phyloP scores from a whole-genome alignment of 1,139 yeast genomes.

The Taiozyma sp. region DNA sequence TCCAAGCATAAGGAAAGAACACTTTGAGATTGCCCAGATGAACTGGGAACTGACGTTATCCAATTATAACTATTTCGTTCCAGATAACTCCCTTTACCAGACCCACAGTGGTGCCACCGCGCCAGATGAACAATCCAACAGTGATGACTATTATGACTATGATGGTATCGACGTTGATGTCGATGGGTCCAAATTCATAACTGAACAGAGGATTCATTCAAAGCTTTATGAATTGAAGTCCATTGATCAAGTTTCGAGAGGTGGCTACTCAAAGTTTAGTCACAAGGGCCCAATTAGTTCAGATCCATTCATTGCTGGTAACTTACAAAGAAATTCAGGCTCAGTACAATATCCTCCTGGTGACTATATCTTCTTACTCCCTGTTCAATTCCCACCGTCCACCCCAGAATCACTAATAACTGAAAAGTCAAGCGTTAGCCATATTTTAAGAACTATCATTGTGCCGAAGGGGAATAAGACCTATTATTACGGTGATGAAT shows the following conservation, averaged over 20 bases:
- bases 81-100: constrained; percentile 6
- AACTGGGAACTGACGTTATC: constrained; percentile 41
- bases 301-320: constrained; percentile 15
- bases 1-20: constrained; percentile 38
- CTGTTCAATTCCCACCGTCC: constrained; percentile 62
- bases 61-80: constrained; percentile 46
- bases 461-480: constrained; percentile 19
- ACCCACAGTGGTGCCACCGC: neutral
- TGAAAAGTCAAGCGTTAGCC: constrained; percentile 33
- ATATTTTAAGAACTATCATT: constrained; percentile 24
- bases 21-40: constrained; percentile 43
- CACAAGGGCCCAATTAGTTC: constrained; percentile 5
- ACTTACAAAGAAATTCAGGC: constrained; percentile 7
- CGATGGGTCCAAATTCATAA: constrained; percentile 13
- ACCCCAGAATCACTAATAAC: constrained; percentile 64
- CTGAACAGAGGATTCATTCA: constrained; percentile 15
- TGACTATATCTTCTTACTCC: constrained; percentile 72
- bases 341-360: constrained; percentile 42
- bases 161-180: constrained; percentile 12
- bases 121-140: constrained; percentile 20
- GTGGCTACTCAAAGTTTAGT: constrained; percentile 6
- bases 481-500: constrained; percentile 18
- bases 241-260: constrained; percentile 13
- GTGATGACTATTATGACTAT: constrained; percentile 16
- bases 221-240: constrained; percentile 8